Percentiles rank a stretch among this genome's conserved stretches.
These are phyloP conservation scores for Capsella bursapastoris DNA, from an alignment of 345 rosid species.

Conservation along the genomic window DNA sequence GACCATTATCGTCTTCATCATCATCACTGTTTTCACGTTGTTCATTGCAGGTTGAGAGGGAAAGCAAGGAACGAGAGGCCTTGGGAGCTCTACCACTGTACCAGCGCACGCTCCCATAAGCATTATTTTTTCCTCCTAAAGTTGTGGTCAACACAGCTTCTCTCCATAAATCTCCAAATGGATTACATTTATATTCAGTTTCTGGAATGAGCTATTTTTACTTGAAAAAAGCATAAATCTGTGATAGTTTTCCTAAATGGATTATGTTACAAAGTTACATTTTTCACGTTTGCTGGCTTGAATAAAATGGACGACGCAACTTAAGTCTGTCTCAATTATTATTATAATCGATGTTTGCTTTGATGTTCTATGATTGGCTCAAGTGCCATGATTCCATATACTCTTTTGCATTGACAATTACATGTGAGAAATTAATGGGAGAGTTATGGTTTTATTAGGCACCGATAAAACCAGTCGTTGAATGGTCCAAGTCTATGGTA, in stretches of 20 bases:
- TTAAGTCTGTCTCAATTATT: slow-evolving; percentile 23
- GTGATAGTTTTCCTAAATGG: slow-evolving; percentile 22
- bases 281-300: slow-evolving; percentile 19
- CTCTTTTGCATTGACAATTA: slow-evolving; percentile 2
- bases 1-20: slow-evolving; percentile 1
- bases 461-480: slow-evolving; percentile 5
- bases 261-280: slow-evolving; percentile 27
- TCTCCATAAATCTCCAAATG: slow-evolving; percentile 31
- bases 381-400: neutral
- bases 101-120: slow-evolving; percentile 81
- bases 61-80: slow-evolving; percentile 82
- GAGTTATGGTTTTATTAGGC: slow-evolving; percentile 15
- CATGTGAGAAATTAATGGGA: slow-evolving; percentile 16
- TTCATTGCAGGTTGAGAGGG: slow-evolving; percentile 75
- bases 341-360: neutral
- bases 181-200: slow-evolving; percentile 17
- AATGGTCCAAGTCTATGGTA: slow-evolving; percentile 6
- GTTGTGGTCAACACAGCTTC: slow-evolving; percentile 19
- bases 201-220: slow-evolving; percentile 23
- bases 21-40: slow-evolving; percentile 8
- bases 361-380: neutral
- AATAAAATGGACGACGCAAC: slow-evolving; percentile 24
- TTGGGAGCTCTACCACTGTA: slow-evolving; percentile 94
- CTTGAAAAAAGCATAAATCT: slow-evolving; percentile 16
- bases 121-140: neutral